Conservation (phyloP, 2,329 filamentous ascomycete genomes). For the Colletotrichum melonis region DNA sequence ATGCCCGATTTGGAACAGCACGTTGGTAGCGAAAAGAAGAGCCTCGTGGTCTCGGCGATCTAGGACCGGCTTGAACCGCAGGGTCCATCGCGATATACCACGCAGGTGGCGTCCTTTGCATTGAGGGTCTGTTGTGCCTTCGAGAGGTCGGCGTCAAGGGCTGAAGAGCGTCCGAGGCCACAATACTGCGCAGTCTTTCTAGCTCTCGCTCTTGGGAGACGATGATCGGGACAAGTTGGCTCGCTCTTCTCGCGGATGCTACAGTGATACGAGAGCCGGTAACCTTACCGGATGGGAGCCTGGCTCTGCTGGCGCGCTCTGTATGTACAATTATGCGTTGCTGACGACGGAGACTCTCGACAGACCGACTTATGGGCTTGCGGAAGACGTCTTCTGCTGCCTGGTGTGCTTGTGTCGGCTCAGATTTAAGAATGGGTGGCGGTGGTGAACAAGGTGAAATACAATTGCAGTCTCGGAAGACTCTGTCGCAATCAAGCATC, state of each 20-base stretch:
- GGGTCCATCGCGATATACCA: slow-evolving; percentile 17
- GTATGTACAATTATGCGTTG: slow-evolving; percentile 50
- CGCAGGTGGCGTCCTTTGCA: slow-evolving; percentile 14
- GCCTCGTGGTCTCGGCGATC: not conserved
- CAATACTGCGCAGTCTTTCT: slow-evolving; percentile 8
- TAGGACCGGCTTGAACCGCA: not conserved
- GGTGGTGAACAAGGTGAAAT: slow-evolving; percentile 26
- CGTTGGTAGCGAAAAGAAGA: not conserved
- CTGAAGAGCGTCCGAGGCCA: slow-evolving; percentile 22
- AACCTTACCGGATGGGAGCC: slow-evolving; percentile 40
- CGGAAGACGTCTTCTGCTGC: slow-evolving; percentile 46
- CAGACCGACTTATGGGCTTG: slow-evolving; percentile 44
- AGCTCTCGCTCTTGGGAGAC: slow-evolving; percentile 7
- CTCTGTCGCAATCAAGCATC: slow-evolving; percentile 57
- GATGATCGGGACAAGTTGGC: not conserved
- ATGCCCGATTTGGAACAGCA: not conserved
- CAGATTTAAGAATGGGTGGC: slow-evolving; percentile 16
- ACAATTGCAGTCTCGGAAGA: slow-evolving; percentile 42
- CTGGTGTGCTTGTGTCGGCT: slow-evolving; percentile 40
- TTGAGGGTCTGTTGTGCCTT: not conserved
- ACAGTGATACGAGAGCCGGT: not conserved
- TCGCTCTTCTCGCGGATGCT: not conserved
- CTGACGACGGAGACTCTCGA: slow-evolving; percentile 45
- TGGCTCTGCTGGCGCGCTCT: slow-evolving; percentile 48
- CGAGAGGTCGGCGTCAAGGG: slow-evolving; percentile 1